These are phyloP conservation scores for Entophlyctis luteolus DNA, from an alignment of 192 early-diverging fungal species.

Conservation along the genomic window DNA sequence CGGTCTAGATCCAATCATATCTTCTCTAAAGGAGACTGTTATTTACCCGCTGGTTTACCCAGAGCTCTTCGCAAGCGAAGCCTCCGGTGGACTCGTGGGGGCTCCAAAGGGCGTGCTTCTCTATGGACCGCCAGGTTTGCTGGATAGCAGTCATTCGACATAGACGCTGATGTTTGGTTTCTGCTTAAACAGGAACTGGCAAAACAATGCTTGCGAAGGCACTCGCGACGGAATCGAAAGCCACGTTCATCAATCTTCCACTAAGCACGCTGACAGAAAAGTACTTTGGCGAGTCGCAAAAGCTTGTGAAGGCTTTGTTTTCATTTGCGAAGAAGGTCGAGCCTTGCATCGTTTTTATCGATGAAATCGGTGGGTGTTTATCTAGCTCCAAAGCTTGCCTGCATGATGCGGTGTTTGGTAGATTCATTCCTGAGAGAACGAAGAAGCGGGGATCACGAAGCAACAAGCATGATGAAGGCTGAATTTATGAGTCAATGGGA, in stretches of 20 bases:
- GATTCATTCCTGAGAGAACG: constrained; percentile 94
- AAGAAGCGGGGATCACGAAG: constrained; percentile 87
- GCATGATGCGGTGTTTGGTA: neutral
- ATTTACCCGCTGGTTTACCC: constrained; percentile 95
- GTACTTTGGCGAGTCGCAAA: constrained; percentile 29
- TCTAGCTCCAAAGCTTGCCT: neutral
- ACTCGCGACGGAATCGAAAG: constrained; percentile 92
- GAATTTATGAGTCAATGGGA: constrained; percentile 99
- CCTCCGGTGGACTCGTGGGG: constrained; percentile 78
- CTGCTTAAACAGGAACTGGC: too few species aligned
- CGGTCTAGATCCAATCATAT: constrained; percentile 89
- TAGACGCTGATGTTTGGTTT: too few species aligned
- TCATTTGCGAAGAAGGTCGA: constrained; percentile 90
- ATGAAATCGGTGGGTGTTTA: constrained; percentile 87
- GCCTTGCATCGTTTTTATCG: constrained; percentile 97
- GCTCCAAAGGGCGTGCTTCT: constrained; percentile 91
- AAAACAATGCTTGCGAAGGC: constrained; percentile 99
- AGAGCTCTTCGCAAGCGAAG: constrained; percentile 70
- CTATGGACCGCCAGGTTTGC: constrained; percentile 80
- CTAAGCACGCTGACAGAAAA: constrained; percentile 84
- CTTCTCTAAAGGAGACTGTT: constrained; percentile 87
- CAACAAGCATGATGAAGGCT: constrained; percentile 98
- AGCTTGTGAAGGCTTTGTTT: constrained; percentile 83
- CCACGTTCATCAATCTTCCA: constrained; percentile 96
- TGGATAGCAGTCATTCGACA: neutral